A percentile compares a stretch with the other conserved stretches of the same genome.
These are phyloP conservation scores for Aspergillus transmontanensis DNA, from an alignment of 2,329 filamentous ascomycete species.

Conservation along the genomic window DNA sequence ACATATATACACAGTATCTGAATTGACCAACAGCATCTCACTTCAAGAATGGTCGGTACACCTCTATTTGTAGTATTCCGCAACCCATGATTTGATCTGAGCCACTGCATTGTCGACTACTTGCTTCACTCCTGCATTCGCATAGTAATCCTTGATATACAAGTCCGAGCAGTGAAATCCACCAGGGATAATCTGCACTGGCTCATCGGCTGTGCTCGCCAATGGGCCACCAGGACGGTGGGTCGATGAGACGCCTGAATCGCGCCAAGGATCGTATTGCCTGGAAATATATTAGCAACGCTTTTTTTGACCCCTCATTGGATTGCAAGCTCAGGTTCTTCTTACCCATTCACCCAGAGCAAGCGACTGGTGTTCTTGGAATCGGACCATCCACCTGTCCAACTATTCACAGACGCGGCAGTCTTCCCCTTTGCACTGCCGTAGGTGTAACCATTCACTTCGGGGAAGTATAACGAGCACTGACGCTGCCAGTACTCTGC, in stretches of 20 bases:
- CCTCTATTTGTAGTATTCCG: background rate
- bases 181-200: constrained; percentile 57
- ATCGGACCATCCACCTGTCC: constrained; percentile 59
- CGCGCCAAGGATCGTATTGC: background rate
- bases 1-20: background rate
- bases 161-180: constrained; percentile 62
- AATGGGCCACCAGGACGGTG: constrained; percentile 27
- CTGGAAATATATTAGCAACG: background rate
- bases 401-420: constrained; percentile 50
- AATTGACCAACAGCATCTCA: background rate
- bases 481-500: constrained; percentile 58
- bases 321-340: background rate
- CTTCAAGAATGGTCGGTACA: too few species aligned
- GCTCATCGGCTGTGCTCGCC: constrained; percentile 48
- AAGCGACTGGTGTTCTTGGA: constrained; percentile 54
- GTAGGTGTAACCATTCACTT: background rate
- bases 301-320: rapidly evolving
- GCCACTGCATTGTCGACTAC: constrained; percentile 54
- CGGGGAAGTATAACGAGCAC: constrained; percentile 56
- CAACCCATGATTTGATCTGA: constrained; percentile 44
- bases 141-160: constrained; percentile 47
- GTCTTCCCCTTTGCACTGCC: background rate
- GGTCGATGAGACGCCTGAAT: background rate
- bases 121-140: constrained; percentile 51
- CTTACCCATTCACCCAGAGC: constrained; percentile 59